phyloP scores from a whole-genome alignment of 371 early-diverging fungal genomes.

The Phascolomyces articulosus region DNA sequence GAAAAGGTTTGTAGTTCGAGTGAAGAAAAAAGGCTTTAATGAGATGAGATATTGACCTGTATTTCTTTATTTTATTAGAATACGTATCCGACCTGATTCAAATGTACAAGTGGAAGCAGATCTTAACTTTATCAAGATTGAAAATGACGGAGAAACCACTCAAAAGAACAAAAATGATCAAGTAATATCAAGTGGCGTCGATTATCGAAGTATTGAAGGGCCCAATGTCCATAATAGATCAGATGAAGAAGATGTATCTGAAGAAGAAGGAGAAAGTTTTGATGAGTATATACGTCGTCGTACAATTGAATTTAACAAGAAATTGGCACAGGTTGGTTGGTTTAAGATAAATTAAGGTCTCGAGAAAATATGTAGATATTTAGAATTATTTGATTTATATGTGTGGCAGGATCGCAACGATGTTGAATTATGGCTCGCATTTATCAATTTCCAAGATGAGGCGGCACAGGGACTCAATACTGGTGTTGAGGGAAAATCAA shows the following conservation, averaged over 20 bases:
- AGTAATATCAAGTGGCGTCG: constrained; percentile 30
- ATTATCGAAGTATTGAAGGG: constrained; percentile 44
- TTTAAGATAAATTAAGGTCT: too few species aligned
- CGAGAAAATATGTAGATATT: too few species aligned
- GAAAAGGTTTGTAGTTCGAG: constrained; percentile 20
- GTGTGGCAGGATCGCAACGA: constrained; percentile 71
- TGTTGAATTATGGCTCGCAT: constrained; percentile 69
- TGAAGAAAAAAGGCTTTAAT: not conserved
- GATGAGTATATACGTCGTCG: constrained; percentile 38
- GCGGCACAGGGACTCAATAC: constrained; percentile 31
- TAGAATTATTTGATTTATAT: not conserved
- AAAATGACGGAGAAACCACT: not conserved
- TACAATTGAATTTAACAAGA: constrained; percentile 39
- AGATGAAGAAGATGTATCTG: constrained; percentile 18
- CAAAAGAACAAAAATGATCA: constrained; percentile 13
- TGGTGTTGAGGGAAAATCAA: constrained; percentile 9
- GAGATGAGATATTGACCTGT: not conserved
- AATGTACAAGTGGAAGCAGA: constrained; percentile 5
- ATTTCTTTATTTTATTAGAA: constrained; percentile 2
- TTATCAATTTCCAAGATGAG: constrained; percentile 72
- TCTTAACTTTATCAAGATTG: constrained; percentile 15
- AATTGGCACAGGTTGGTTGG: constrained; percentile 36
- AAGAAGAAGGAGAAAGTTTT: constrained; percentile 38
- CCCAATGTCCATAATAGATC: constrained; percentile 14
- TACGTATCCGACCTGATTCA: constrained; percentile 23